Evolutionary conservation across 176 grass and related monocot genomes (phyloP).

Genomic region (Aegilops longissima): DNA sequence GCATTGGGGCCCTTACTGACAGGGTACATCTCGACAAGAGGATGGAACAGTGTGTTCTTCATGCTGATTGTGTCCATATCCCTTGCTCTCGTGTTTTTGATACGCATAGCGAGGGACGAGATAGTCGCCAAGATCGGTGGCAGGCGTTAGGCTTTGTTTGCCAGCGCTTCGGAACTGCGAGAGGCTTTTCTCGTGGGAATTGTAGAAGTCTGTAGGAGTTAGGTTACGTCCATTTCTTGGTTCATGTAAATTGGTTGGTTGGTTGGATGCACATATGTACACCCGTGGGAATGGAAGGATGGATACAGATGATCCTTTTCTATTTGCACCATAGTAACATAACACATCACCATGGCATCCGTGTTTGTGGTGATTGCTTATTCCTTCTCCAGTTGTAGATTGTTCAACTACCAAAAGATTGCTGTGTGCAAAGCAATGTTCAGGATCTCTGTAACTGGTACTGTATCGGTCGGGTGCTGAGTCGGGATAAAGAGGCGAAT

Average conservation of each 20-base stretch:
- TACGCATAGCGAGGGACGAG: slow-evolving; percentile 72
- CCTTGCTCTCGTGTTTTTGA: slow-evolving; percentile 79
- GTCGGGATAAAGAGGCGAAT: too few species aligned
- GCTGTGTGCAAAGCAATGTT: too few species aligned
- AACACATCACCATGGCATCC: too few species aligned
- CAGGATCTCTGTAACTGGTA: too few species aligned
- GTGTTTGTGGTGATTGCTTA: too few species aligned
- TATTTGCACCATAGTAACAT: background rate
- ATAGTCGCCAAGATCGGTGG: slow-evolving; percentile 48
- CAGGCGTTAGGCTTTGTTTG: slow-evolving; percentile 38
- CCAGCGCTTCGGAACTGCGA: background rate
- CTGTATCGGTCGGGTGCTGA: too few species aligned
- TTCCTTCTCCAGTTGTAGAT: too few species aligned
- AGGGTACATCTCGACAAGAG: slow-evolving; percentile 91
- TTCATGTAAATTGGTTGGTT: background rate
- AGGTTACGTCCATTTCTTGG: background rate
- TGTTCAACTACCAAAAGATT: too few species aligned
- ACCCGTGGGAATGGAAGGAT: background rate
- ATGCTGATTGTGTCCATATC: slow-evolving; percentile 86
- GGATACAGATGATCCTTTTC: background rate
- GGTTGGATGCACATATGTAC: slow-evolving; percentile 6
- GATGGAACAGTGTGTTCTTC: slow-evolving; percentile 92
- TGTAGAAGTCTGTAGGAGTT: background rate
- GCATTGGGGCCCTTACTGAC: slow-evolving; percentile 87
- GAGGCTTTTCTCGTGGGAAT: background rate